Percentiles rank a stretch among this genome's conserved stretches.
phyloP scores from a whole-genome alignment of 192 early-diverging fungal genomes.

The Dispira simplex region DNA sequence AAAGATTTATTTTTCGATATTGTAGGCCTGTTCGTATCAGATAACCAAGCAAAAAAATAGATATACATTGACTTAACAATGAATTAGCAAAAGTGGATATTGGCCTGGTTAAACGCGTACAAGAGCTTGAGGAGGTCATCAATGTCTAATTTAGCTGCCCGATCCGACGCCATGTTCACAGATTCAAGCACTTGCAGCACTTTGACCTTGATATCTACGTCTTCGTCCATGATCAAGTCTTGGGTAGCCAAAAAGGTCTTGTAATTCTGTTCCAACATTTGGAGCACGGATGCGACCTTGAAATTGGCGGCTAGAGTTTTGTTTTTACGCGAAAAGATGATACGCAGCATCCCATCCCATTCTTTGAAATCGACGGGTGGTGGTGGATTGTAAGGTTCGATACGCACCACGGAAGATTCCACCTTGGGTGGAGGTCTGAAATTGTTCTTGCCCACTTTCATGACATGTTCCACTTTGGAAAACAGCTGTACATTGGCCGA shows the following conservation, averaged over 20 bases:
- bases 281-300: conserved; percentile 70
- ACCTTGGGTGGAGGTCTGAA: conserved; percentile 96
- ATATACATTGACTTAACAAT: no score
- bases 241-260: conserved; percentile 79
- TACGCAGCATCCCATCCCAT: conserved; percentile 92
- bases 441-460: conserved; percentile 97
- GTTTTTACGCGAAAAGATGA: conserved; percentile 87
- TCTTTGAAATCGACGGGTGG: conserved; percentile 90
- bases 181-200: conserved; percentile 60
- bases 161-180: conserved; percentile 46
- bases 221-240: conserved; percentile 61
- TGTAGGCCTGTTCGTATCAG: no score
- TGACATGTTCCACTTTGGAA: conserved; percentile 87
- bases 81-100: conserved; percentile 74
- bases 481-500: conserved; percentile 89
- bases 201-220: conserved; percentile 73
- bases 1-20: no score
- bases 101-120: conserved; percentile 75
- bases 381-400: conserved; percentile 88
- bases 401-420: conserved; percentile 85
- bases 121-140: conserved; percentile 89
- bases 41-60: no score
- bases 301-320: conserved; percentile 85
- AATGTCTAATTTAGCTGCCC: conserved; percentile 86
- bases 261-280: conserved; percentile 92